Conservation (phyloP, 371 early-diverging fungal species). For the Lichtheimia hyalospora region DNA sequence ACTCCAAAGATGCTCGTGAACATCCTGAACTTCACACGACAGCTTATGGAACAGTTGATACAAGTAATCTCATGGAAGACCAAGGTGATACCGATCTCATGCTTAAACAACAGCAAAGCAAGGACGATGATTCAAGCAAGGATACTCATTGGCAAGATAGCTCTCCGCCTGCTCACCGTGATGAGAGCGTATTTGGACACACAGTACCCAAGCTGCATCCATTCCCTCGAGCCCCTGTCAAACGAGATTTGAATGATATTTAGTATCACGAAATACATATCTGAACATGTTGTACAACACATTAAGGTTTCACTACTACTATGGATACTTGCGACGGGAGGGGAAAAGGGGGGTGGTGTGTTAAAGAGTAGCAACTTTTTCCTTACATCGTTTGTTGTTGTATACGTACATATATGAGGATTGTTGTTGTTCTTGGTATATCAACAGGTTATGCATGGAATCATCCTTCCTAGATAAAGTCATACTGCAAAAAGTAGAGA, state of each 20-base stretch:
- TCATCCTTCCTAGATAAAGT: too few species aligned
- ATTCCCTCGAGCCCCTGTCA: constrained; percentile 10
- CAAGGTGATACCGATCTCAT: not conserved
- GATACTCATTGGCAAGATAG: not conserved
- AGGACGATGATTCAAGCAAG: not conserved
- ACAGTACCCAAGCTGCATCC: constrained; percentile 5
- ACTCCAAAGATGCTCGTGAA: constrained; percentile 22
- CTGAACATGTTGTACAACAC: too few species aligned
- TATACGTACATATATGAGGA: too few species aligned
- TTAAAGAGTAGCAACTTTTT: too few species aligned
- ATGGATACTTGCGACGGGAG: too few species aligned
- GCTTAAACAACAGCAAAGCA: constrained; percentile 1
- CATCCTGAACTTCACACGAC: constrained; percentile 36
- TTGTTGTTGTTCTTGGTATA: too few species aligned
- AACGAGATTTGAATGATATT: constrained; percentile 17
- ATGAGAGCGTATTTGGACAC: constrained; percentile 11
- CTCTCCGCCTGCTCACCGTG: not conserved
- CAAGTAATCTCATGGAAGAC: constrained; percentile 8
- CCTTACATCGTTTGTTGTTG: too few species aligned
- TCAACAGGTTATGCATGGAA: too few species aligned
- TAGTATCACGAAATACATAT: not conserved
- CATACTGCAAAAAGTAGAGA: too few species aligned
- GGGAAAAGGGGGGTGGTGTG: too few species aligned
- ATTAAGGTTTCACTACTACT: too few species aligned
- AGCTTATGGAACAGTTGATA: constrained; percentile 36